Evolutionary conservation across 169 alveolate species (phyloP), one percentile per base, ranked within the genome.

Genomic region (Babesia ovata): DNA sequence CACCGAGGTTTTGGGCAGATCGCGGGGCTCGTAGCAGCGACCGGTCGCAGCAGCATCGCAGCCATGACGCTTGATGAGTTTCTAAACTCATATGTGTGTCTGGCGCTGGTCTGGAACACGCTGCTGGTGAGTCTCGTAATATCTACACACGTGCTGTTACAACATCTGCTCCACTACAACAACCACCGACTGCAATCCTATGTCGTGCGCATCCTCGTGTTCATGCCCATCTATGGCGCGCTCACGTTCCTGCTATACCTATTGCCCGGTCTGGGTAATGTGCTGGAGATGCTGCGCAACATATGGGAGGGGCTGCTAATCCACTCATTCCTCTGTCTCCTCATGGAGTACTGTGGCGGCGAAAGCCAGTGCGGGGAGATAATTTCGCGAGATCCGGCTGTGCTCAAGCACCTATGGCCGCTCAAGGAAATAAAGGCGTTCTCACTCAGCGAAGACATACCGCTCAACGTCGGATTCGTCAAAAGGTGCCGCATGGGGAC

Each of bases 311-410:
- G 86, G 49, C 70, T 83, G 45, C 63, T 75, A 19, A 83, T 83
- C 24, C 86, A 83, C 52, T 83, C 90, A 21, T 83, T 83, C 57
- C 56, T 83, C 44, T 83, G 84, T 45, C 70, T 83, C 17, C 75
- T 83, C 86, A 54, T 83, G 86, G 90, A 83, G 65, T 83, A 83
- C 77, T 83, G 90, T 53, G 90, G 90, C 7, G 90, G 90, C 9
- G 90, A 74, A 33, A 83, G 54, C 54, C 45, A 78, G 44, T 83
- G 90, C 53, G 90, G 86, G 21, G 84, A 83, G 42, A 63, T 60
- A 29, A 83, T 83, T 13, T 65, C 90, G 8, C 26, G 66, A 17
- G 75, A 83, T 59, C 90, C 90, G 21, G 56, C 90, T 12, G 72
- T 75, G 13, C 29, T 83, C 17, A 48, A 56, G 75, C 90, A 83